These are phyloP conservation scores for Metschnikowia henanensis DNA, from an alignment of 805 yeast species.

Conservation along the genomic window DNA sequence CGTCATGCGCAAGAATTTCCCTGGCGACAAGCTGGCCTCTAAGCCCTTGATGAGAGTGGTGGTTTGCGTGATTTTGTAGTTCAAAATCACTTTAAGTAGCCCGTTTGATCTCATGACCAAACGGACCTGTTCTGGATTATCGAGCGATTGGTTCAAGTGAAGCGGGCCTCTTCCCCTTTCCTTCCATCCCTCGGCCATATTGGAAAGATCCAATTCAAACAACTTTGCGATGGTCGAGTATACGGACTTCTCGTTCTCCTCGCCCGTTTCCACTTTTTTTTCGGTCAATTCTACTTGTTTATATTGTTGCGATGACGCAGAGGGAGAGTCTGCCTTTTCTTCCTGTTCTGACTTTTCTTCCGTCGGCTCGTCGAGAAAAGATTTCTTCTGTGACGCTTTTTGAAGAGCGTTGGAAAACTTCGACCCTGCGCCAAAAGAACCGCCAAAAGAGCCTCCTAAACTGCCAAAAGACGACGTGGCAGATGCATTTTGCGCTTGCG, in stretches of 20 bases:
- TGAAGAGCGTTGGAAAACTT: constrained; percentile 57
- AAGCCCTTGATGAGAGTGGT: constrained; percentile 75
- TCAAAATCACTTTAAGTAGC: constrained; percentile 76
- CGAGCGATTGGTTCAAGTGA: constrained; percentile 63
- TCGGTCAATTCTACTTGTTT: constrained; percentile 58
- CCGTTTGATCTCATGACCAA: constrained; percentile 92
- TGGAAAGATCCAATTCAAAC: constrained; percentile 68
- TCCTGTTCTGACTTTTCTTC: constrained; percentile 20
- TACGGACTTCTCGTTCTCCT: constrained; percentile 75
- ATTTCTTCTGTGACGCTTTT: constrained; percentile 49
- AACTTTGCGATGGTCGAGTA: constrained; percentile 75
- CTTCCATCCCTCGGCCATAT: constrained; percentile 83
- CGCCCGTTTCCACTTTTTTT: constrained; percentile 76
- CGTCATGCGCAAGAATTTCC: constrained; percentile 77
- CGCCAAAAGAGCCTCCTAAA: constrained; percentile 40
- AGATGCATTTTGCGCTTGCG: not conserved
- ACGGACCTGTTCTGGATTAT: constrained; percentile 50
- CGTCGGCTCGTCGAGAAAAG: constrained; percentile 52
- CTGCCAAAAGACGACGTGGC: constrained; percentile 15
- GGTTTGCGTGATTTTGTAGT: constrained; percentile 62
- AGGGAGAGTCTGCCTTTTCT: constrained; percentile 18
- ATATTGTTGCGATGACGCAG: constrained; percentile 39
- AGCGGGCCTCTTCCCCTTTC: constrained; percentile 90
- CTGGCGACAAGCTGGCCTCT: constrained; percentile 81
- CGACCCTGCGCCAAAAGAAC: constrained; percentile 46